Evolutionary conservation across 2,329 filamentous ascomycete species (phyloP).

Genomic region (Reticulascus tulasneorum): DNA sequence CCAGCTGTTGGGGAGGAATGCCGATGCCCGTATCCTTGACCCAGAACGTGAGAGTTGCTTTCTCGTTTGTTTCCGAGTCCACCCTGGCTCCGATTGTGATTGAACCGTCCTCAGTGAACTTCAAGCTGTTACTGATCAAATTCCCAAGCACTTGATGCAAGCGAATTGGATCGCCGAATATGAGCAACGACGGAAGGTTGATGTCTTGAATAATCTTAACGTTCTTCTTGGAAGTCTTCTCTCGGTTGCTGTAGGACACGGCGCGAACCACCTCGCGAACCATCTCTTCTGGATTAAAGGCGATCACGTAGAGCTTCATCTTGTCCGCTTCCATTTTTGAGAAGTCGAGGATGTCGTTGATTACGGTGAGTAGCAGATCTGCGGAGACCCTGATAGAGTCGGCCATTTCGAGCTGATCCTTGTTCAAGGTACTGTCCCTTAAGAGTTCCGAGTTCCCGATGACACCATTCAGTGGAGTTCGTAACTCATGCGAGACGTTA

Average conservation of each 20-base stretch:
- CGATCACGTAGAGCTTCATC: constrained; percentile 73
- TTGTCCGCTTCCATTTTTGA: constrained; percentile 90
- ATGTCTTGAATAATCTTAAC: constrained; percentile 68
- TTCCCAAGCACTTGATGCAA: constrained; percentile 72
- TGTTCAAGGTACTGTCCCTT: constrained; percentile 68
- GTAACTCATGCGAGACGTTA: constrained; percentile 76
- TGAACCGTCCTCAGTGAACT: constrained; percentile 83
- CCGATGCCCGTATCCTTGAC: constrained; percentile 90
- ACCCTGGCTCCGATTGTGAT: constrained; percentile 78
- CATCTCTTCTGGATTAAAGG: constrained; percentile 65
- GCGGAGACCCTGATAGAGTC: constrained; percentile 84
- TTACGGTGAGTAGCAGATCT: constrained; percentile 83
- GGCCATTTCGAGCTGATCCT: constrained; percentile 78
- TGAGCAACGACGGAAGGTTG: constrained; percentile 68
- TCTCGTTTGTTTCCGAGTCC: constrained; percentile 65
- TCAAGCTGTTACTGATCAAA: constrained; percentile 86
- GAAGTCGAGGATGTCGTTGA: constrained; percentile 95
- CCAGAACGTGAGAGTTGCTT: constrained; percentile 75
- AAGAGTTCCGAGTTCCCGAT: constrained; percentile 85
- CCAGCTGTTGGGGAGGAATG: constrained; percentile 75
- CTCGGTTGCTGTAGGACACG: constrained; percentile 61
- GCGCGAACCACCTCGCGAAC: constrained; percentile 63
- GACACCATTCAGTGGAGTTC: constrained; percentile 80
- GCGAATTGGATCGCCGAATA: constrained; percentile 62
- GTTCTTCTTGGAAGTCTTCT: constrained; percentile 58